Percentiles rank a stretch among this genome's conserved stretches.
Evolutionary conservation across 257 asterid genomes (phyloP).

Genomic region (Scutellaria galericulata): DNA sequence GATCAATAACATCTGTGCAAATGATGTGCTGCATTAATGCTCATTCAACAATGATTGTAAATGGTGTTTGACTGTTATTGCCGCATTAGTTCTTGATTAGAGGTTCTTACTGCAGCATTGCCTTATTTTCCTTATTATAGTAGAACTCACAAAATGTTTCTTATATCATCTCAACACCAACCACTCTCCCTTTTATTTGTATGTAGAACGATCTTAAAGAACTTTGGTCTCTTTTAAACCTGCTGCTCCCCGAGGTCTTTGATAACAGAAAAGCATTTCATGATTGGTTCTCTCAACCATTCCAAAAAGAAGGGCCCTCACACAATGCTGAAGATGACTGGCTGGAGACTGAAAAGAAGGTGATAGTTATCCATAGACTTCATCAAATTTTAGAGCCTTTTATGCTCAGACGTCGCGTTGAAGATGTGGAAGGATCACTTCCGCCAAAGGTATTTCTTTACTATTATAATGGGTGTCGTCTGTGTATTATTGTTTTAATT

Average conservation of each 20-base stretch:
- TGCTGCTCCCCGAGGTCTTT: constrained; percentile 95
- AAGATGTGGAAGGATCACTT: constrained; percentile 99
- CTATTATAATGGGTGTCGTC: constrained; percentile 25
- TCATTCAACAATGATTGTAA: background rate
- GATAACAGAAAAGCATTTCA: constrained; percentile 97
- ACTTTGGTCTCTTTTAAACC: constrained; percentile 97
- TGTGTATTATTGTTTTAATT: constrained; percentile 7
- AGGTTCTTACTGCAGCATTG: constrained; percentile 23
- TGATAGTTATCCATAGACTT: constrained; percentile 92
- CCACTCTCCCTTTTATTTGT: constrained; percentile 29
- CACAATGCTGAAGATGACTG: constrained; percentile 95
- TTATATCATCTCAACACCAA: constrained; percentile 10
- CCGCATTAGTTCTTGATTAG: background rate
- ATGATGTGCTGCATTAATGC: constrained; percentile 17
- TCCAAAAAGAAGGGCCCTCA: constrained; percentile 83
- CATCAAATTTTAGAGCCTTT: constrained; percentile 99
- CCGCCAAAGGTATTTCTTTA: constrained; percentile 86
- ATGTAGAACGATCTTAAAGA: constrained; percentile 98
- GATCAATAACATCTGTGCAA: constrained; percentile 21
- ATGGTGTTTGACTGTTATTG: constrained; percentile 1
- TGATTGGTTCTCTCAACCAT: constrained; percentile 99
- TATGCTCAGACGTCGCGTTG: constrained; percentile 99
- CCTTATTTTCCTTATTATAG: constrained; percentile 7
- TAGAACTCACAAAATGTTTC: constrained; percentile 6
- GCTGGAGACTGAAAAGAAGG: constrained; percentile 99